phyloP scores from a whole-genome alignment of 1,284 basidiomycete species.

The Ceraceosorus guamensis region DNA sequence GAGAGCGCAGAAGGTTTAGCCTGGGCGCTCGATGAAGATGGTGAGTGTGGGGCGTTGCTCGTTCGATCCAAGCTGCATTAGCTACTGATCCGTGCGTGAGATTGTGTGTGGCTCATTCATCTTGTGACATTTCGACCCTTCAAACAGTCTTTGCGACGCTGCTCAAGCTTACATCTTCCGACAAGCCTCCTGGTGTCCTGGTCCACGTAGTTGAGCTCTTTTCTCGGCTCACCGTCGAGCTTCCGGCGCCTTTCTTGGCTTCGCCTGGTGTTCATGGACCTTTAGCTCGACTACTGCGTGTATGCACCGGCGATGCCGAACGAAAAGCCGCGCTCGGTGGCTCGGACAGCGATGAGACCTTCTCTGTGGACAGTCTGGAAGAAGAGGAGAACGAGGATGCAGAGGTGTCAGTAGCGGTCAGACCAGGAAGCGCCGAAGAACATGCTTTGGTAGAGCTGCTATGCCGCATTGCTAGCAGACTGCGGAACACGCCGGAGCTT shows the following conservation, averaged over 20 bases:
- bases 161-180: conserved; percentile 35
- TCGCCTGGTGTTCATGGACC: conserved; percentile 60
- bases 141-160: conserved; percentile 27
- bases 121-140: not conserved
- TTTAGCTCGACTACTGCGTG: conserved; percentile 73
- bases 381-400: conserved; percentile 27
- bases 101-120: no score
- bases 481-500: conserved; percentile 37
- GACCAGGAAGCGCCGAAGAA: conserved; percentile 6
- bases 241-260: conserved; percentile 44
- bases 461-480: conserved; percentile 37
- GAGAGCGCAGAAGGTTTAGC: conserved; percentile 61
- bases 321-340: conserved; percentile 5
- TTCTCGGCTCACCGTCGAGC: conserved; percentile 39
- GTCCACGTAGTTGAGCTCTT: conserved; percentile 42
- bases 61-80: no score
- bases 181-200: conserved; percentile 39
- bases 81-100: no score
- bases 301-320: conserved; percentile 71
- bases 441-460: conserved; percentile 39
- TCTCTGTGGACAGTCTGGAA: conserved; percentile 3
- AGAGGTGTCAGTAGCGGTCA: conserved; percentile 13
- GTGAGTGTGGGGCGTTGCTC: conserved; percentile 55
- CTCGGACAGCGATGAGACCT: conserved; percentile 14
- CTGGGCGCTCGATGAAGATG: conserved; percentile 84